Percentiles rank a stretch among this genome's conserved stretches.
Evolutionary conservation across 345 rosid species (phyloP).

Genomic region (Aquilaria sinensis): DNA sequence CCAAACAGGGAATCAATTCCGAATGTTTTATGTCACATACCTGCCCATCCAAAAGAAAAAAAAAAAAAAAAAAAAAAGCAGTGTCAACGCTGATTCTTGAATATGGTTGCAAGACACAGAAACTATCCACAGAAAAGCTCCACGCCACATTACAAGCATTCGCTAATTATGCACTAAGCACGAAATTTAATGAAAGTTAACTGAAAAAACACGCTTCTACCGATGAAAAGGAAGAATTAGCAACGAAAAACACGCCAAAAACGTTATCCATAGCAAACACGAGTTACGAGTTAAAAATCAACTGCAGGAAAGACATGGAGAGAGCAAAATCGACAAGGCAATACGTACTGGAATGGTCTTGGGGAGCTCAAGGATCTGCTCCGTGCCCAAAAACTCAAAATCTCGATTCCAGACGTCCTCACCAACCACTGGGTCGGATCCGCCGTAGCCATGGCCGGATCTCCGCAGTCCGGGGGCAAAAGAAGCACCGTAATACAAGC

Average conservation of each 20-base stretch:
- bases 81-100: not conserved
- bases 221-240: constrained; percentile 1
- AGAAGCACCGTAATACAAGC: constrained; percentile 71
- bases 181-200: not conserved
- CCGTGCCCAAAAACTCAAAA: constrained; percentile 30
- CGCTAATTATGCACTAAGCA: not conserved
- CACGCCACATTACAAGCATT: not conserved
- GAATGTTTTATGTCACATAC: constrained; percentile 73
- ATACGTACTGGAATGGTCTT: constrained; percentile 63
- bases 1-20: constrained; percentile 92
- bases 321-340: not conserved
- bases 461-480: constrained; percentile 66
- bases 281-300: not conserved
- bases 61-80: not conserved
- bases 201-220: not conserved
- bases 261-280: not conserved
- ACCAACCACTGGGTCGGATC: constrained; percentile 34
- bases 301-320: not conserved
- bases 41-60: constrained; percentile 25
- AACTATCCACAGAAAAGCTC: not conserved
- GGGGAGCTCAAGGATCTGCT: constrained; percentile 33
- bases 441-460: constrained; percentile 40
- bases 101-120: not conserved
- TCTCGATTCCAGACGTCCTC: constrained; percentile 21
- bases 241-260: not conserved